Conservation (phyloP, 2,329 filamentous ascomycete genomes). For the Colletotrichum tamarilloi region DNA sequence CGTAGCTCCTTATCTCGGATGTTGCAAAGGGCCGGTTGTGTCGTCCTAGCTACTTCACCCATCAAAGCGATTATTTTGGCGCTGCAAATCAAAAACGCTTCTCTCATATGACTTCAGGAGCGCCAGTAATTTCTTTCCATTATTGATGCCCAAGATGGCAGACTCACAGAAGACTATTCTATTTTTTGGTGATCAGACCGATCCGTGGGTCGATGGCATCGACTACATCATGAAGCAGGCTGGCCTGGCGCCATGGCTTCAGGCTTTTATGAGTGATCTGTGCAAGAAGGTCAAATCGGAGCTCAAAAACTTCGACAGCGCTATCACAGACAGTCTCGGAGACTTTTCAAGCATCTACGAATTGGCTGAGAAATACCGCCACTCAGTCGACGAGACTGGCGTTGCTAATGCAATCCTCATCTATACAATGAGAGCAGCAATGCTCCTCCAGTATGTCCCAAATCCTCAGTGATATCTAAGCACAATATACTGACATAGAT, state of each 20-base stretch:
- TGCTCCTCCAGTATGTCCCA: background rate
- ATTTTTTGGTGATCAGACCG: conserved; percentile 2
- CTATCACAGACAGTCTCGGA: background rate
- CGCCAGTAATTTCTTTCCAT: too few species aligned
- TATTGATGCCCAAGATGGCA: too few species aligned
- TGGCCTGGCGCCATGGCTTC: background rate
- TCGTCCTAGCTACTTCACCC: too few species aligned
- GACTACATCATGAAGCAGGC: background rate
- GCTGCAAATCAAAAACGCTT: too few species aligned
- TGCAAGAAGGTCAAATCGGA: background rate
- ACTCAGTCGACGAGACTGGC: background rate
- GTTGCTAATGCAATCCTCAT: background rate
- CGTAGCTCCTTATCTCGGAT: too few species aligned
- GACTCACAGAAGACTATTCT: background rate
- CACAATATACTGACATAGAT: background rate
- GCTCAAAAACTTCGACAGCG: background rate
- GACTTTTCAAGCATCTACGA: background rate
- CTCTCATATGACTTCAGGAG: too few species aligned
- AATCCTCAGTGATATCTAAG: too few species aligned
- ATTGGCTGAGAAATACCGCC: background rate
- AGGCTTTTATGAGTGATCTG: background rate
- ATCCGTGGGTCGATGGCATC: conserved; percentile 9
- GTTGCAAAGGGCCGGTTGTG: too few species aligned
- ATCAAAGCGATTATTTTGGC: too few species aligned
- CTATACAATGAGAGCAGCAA: background rate